A percentile compares a stretch with the other conserved stretches of the same genome.
These are phyloP conservation scores for Eucalyptus microcorys DNA, from an alignment of 345 rosid species.

Conservation along the genomic window DNA sequence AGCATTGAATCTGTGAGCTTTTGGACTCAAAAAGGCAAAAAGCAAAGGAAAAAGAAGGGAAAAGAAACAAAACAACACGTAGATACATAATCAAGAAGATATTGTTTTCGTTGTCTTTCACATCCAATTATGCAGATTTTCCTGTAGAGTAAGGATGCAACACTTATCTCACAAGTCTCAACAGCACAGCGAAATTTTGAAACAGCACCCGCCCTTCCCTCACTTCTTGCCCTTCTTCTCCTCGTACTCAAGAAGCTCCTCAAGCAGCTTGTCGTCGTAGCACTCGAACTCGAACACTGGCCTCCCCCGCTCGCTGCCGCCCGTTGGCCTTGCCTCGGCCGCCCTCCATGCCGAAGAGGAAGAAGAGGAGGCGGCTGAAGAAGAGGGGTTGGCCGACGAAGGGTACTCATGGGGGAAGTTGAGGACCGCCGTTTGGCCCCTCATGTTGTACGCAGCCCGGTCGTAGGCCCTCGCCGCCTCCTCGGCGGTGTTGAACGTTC, in stretches of 20 bases:
- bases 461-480: constrained; percentile 91
- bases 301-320: background rate
- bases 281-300: constrained; percentile 76
- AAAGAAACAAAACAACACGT: background rate
- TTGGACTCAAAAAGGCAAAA: background rate
- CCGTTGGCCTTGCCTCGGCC: background rate
- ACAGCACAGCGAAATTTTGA: background rate
- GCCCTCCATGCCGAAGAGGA: constrained; percentile 14
- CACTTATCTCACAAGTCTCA: background rate
- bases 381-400: constrained; percentile 7
- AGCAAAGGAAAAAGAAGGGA: background rate
- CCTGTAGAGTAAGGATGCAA: background rate
- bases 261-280: constrained; percentile 62
- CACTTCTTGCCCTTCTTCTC: constrained; percentile 26
- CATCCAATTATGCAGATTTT: background rate
- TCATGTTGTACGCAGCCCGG: constrained; percentile 72
- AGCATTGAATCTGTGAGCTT: background rate
- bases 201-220: background rate
- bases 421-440: constrained; percentile 68
- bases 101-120: background rate
- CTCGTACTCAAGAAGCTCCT: constrained; percentile 62
- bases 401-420: constrained; percentile 78
- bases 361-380: constrained; percentile 6
- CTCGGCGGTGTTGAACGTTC: constrained; percentile 81
- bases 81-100: background rate